phyloP scores from a whole-genome alignment of 345 rosid genomes.

The Hibiscus trionum region DNA sequence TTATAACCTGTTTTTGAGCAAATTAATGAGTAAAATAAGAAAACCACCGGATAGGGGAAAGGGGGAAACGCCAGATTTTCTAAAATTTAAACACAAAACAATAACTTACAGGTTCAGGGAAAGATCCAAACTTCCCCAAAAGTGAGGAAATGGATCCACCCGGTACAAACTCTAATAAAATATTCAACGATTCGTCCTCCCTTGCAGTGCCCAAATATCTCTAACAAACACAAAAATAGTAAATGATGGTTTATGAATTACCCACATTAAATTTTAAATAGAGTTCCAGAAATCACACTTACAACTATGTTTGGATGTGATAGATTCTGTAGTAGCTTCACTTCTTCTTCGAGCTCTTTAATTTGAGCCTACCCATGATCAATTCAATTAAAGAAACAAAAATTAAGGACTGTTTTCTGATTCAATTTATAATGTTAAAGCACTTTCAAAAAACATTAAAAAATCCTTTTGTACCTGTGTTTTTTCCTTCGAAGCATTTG shows the following conservation, averaged over 20 bases:
- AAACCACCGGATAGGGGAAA: neutral
- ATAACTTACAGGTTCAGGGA: slow-evolving; percentile 52
- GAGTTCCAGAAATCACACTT: slow-evolving; percentile 23
- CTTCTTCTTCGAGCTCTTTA: slow-evolving; percentile 85
- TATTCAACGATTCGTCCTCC: slow-evolving; percentile 65
- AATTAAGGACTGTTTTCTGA: neutral
- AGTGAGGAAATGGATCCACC: slow-evolving; percentile 85
- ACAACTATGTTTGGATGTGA: slow-evolving; percentile 81
- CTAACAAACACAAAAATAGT: slow-evolving; percentile 19
- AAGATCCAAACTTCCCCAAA: slow-evolving; percentile 36
- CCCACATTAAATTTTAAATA: neutral
- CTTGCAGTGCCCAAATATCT: slow-evolving; percentile 79
- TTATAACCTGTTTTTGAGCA: slow-evolving; percentile 46
- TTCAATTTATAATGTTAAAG: neutral
- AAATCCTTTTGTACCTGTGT: slow-evolving; percentile 34
- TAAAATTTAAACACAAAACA: neutral
- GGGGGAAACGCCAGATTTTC: neutral
- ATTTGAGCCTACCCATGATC: slow-evolving; percentile 44
- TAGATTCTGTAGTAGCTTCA: slow-evolving; percentile 72
- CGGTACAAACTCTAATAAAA: slow-evolving; percentile 71
- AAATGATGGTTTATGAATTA: neutral
- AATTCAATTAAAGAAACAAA: neutral
- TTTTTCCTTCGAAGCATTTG: slow-evolving; percentile 61
- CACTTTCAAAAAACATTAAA: too few relatives aligned
- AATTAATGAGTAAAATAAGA: slow-evolving; percentile 8